A percentile compares a stretch with the other conserved stretches of the same genome.
These are phyloP conservation scores for Phaeoacremonium minimum DNA, from an alignment of 2,329 filamentous ascomycete species.

Conservation along the genomic window DNA sequence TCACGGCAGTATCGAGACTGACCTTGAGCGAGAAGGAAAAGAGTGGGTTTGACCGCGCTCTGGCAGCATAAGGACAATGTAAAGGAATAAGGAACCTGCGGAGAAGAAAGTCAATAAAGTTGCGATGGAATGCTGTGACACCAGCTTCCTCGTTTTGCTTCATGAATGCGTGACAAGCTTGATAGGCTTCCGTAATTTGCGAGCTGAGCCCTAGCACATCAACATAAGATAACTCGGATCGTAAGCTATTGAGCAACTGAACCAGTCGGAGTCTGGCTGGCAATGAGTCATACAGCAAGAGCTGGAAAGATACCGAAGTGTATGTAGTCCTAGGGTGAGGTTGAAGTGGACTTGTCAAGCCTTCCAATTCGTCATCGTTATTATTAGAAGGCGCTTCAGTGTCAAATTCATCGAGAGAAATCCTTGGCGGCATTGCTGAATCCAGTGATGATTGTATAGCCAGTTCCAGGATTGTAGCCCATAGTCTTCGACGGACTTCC, in stretches of 20 bases:
- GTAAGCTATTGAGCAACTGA: constrained; percentile 25
- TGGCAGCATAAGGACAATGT: constrained; percentile 43
- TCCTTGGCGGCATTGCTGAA: constrained; percentile 30
- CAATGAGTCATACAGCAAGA: constrained; percentile 27
- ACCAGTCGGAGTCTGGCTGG: constrained; percentile 27
- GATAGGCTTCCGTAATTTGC: constrained; percentile 22
- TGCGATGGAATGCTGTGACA: constrained; percentile 32
- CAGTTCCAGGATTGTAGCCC: constrained; percentile 37
- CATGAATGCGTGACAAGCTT: constrained; percentile 19
- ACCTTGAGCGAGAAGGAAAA: constrained; percentile 46
- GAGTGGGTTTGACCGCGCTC: constrained; percentile 34
- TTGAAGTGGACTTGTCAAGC: constrained; percentile 10
- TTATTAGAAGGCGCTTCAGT: constrained; percentile 29
- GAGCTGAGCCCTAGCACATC: constrained; percentile 26
- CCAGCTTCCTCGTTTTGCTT: too few relatives aligned
- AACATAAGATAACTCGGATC: constrained; percentile 24
- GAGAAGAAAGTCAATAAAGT: constrained; percentile 45
- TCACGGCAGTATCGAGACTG: constrained; percentile 36
- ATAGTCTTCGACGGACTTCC: constrained; percentile 35
- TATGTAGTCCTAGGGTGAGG: constrained; percentile 17
- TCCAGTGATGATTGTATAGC: constrained; percentile 31
- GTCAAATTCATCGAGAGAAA: constrained; percentile 34
- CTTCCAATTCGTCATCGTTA: constrained; percentile 21
- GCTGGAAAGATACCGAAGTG: constrained; percentile 29
- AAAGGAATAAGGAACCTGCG: constrained; percentile 52